These are phyloP conservation scores for Syzygium grande DNA, from an alignment of 345 rosid species.

Conservation along the genomic window DNA sequence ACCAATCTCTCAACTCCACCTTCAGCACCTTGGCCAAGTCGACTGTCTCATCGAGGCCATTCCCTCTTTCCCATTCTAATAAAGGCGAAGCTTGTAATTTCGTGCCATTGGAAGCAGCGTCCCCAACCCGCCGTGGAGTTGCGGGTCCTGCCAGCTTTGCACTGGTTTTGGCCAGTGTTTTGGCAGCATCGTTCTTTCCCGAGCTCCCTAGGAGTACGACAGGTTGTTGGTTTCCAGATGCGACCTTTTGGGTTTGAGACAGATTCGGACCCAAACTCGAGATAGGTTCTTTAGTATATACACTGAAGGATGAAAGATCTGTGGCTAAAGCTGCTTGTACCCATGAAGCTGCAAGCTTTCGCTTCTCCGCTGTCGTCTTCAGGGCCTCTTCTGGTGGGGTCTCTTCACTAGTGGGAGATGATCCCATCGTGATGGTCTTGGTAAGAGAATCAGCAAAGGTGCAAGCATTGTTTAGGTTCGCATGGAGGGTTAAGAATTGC, in stretches of 20 bases:
- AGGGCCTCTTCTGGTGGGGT: slow-evolving; percentile 58
- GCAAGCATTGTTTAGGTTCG: slow-evolving; percentile 45
- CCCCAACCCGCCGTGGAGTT: slow-evolving; percentile 49
- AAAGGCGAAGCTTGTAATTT: slow-evolving; percentile 23
- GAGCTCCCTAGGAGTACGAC: slow-evolving; percentile 49
- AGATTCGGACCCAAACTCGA: slow-evolving; percentile 3
- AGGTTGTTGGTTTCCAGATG: slow-evolving; percentile 31
- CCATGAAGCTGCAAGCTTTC: slow-evolving; percentile 71
- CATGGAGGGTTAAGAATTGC: slow-evolving; percentile 71
- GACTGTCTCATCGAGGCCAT: slow-evolving; percentile 54
- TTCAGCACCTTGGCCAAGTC: slow-evolving; percentile 71
- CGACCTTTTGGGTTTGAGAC: slow-evolving; percentile 24
- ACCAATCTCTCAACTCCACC: slow-evolving; percentile 87
- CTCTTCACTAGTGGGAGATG: slow-evolving; percentile 45
- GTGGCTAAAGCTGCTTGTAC: slow-evolving; percentile 87
- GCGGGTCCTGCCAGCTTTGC: slow-evolving; percentile 72
- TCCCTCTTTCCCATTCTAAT: slow-evolving; percentile 67
- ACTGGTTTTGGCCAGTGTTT: slow-evolving; percentile 42
- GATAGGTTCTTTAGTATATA: slow-evolving; percentile 43
- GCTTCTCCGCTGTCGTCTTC: slow-evolving; percentile 48
- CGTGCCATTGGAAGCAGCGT: slow-evolving; percentile 26
- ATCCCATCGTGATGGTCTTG: slow-evolving; percentile 21
- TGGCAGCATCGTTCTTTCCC: slow-evolving; percentile 22
- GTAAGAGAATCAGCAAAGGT: slow-evolving; percentile 53
- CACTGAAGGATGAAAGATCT: slow-evolving; percentile 66